Evolutionary conservation across 495 filamentous ascomycete genomes (phyloP).

Genomic region (Penicillium canariense): DNA sequence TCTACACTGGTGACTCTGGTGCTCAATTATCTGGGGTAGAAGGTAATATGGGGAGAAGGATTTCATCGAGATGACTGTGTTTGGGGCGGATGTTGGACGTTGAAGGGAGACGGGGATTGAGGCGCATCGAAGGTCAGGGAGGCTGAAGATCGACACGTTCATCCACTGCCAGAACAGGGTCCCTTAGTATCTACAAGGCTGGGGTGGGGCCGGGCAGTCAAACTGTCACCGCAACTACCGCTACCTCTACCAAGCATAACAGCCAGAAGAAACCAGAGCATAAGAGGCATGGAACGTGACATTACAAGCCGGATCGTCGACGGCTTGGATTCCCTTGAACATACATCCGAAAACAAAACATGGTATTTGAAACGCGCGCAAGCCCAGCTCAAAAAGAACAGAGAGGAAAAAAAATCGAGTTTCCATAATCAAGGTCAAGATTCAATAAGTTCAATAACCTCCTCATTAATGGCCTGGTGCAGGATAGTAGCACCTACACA

Average conservation of each 20-base stretch:
- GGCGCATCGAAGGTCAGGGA: background rate
- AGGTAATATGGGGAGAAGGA: no score
- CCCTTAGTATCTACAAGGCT: background rate
- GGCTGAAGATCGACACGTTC: background rate
- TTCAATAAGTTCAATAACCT: constrained; percentile 7
- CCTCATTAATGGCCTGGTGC: constrained; percentile 11
- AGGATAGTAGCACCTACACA: background rate
- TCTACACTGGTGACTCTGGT: no score
- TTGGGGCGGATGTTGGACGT: no score
- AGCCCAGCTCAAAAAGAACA: constrained; percentile 13
- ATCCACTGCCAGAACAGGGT: background rate
- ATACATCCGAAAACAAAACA: constrained; percentile 10
- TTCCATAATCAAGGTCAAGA: constrained; percentile 10
- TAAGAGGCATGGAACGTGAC: constrained; percentile 11
- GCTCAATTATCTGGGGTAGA: no score
- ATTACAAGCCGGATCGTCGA: constrained; percentile 20
- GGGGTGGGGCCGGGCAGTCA: background rate
- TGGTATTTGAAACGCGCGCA: constrained; percentile 15
- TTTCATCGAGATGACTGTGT: no score
- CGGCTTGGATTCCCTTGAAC: constrained; percentile 18
- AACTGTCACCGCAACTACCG: background rate
- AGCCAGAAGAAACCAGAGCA: background rate
- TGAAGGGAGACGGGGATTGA: no score
- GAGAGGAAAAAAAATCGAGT: constrained; percentile 3
- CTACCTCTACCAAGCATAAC: background rate